Conservation (phyloP, 176 grass and related monocot genomes). For the Typha latifolia region DNA sequence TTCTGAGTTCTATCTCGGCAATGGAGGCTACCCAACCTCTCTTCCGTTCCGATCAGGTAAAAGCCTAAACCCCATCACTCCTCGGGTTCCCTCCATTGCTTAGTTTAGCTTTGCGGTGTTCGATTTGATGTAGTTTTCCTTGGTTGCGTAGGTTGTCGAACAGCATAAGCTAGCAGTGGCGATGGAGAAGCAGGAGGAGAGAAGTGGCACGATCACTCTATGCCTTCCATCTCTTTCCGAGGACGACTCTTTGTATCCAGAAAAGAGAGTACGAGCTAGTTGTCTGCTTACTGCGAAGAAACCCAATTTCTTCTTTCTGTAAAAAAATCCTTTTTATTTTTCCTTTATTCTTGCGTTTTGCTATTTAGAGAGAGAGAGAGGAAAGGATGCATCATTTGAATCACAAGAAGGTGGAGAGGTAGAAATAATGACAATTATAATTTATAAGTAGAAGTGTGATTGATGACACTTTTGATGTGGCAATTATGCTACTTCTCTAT, state of each 20-base stretch:
- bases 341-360: not conserved
- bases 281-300: not conserved
- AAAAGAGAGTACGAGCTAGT: slow-evolving; percentile 49
- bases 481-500: not conserved
- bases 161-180: not conserved
- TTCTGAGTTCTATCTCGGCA: too few relatives aligned
- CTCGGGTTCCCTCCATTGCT: not conserved
- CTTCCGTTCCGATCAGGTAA: not conserved
- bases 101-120: not conserved
- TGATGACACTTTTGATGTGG: too few relatives aligned
- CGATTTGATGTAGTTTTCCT: not conserved
- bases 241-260: slow-evolving; percentile 37
- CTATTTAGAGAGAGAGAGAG: too few relatives aligned
- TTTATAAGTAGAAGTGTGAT: too few relatives aligned
- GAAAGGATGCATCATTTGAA: too few relatives aligned
- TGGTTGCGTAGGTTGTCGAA: not conserved
- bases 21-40: not conserved
- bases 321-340: not conserved
- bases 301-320: not conserved
- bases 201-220: slow-evolving; percentile 3
- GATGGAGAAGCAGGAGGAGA: slow-evolving; percentile 1
- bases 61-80: slow-evolving; percentile 2
- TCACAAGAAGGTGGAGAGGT: too few relatives aligned
- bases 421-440: too few relatives aligned
- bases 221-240: slow-evolving; percentile 33